Evolutionary conservation across 176 grass and related monocot species (phyloP).

Genomic region (Calamus simplicifolius): DNA sequence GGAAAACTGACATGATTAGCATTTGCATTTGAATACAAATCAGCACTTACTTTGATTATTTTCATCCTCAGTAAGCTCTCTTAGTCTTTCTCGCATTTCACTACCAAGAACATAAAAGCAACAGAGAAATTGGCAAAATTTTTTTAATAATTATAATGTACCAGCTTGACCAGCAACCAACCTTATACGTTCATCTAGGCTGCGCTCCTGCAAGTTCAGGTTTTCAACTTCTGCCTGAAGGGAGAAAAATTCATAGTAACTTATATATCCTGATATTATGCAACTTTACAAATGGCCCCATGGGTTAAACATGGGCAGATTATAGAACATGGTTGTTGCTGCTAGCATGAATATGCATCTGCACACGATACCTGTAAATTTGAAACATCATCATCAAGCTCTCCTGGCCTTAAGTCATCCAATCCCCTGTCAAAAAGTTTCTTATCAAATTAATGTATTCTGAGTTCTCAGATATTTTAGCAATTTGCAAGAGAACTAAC

Average conservation of each 20-base stretch:
- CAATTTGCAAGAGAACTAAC: neutral
- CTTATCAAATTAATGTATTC: too few relatives aligned
- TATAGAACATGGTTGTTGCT: neutral
- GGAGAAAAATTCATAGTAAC: conserved; percentile 5
- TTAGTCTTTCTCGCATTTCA: conserved; percentile 62
- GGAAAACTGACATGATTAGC: neutral
- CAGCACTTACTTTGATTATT: conserved; percentile 46
- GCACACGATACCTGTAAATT: conserved; percentile 2
- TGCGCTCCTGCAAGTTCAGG: conserved; percentile 55
- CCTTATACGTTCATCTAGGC: conserved; percentile 68
- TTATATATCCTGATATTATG: neutral
- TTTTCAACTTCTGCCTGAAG: conserved; percentile 61
- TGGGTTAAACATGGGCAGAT: neutral
- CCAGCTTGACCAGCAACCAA: conserved; percentile 25
- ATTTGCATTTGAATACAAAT: neutral
- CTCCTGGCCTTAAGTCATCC: too few relatives aligned
- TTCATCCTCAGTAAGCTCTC: conserved; percentile 70
- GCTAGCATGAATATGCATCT: neutral
- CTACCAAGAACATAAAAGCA: conserved; percentile 24
- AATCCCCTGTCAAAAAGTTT: neutral
- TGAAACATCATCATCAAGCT: too few relatives aligned
- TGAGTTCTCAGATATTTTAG: too few relatives aligned
- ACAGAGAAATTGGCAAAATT: too few relatives aligned
- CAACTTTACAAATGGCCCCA: too few relatives aligned
- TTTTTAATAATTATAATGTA: too few relatives aligned